A percentile compares a stretch with the other conserved stretches of the same genome.
Evolutionary conservation across 495 filamentous ascomycete genomes (phyloP).

Genomic region (Trichoderma virens): DNA sequence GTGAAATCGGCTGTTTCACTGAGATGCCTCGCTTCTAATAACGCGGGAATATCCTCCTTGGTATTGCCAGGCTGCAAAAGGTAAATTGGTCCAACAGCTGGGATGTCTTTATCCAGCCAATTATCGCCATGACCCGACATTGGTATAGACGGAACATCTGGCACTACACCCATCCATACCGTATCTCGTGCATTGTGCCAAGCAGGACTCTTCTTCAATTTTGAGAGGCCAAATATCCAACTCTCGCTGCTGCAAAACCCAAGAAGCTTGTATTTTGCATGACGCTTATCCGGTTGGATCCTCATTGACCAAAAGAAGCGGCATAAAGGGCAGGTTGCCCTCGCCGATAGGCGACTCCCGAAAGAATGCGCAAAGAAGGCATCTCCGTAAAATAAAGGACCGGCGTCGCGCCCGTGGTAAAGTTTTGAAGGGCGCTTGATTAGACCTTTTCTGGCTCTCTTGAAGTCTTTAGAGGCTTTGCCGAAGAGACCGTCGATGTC

Average conservation of each 20-base stretch:
- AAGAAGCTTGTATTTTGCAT: constrained; percentile 18
- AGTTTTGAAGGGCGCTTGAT: background rate
- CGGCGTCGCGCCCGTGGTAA: background rate
- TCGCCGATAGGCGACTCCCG: background rate
- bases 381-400: background rate
- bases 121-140: constrained; percentile 13
- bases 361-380: constrained; percentile 7
- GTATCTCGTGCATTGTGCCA: constrained; percentile 12
- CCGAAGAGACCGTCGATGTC: background rate
- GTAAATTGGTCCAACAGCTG: constrained; percentile 15
- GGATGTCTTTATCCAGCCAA: constrained; percentile 17
- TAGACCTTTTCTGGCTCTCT: background rate
- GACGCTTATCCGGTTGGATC: constrained; percentile 10
- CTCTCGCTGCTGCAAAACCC: constrained; percentile 20
- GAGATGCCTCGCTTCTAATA: background rate
- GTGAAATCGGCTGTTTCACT: background rate
- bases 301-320: constrained; percentile 12
- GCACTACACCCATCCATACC: constrained; percentile 15
- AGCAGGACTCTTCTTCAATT: background rate
- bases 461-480: background rate
- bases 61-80: constrained; percentile 10
- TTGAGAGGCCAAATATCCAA: constrained; percentile 13
- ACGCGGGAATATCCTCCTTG: background rate
- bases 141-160: constrained; percentile 11
- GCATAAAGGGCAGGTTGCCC: constrained; percentile 4